These are phyloP conservation scores for Ceratocystis harringtonii DNA, from an alignment of 2,329 filamentous ascomycete genomes.

Conservation along the genomic window DNA sequence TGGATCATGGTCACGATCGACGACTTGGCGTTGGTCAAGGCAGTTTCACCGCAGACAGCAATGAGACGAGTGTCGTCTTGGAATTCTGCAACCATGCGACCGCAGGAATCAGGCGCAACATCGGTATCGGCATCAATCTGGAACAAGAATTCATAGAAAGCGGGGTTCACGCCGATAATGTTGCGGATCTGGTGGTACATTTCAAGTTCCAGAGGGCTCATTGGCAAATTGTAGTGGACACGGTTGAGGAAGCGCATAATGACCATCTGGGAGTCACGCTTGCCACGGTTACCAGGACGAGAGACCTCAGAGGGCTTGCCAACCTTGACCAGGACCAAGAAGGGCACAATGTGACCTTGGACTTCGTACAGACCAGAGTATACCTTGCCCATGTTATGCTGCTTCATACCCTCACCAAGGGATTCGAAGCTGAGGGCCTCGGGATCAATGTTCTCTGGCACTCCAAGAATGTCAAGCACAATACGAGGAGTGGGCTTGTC, in stretches of 20 bases:
- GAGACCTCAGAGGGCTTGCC: constrained; percentile 95
- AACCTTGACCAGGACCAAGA: constrained; percentile 91
- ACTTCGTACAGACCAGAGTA: constrained; percentile 97
- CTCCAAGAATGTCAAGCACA: constrained; percentile 89
- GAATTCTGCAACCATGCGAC: constrained; percentile 83
- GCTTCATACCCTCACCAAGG: constrained; percentile 86
- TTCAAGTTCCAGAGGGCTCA: constrained; percentile 92
- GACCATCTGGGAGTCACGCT: constrained; percentile 97
- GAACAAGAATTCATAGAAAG: constrained; percentile 92
- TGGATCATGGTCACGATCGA: constrained; percentile 98
- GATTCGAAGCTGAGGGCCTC: constrained; percentile 95
- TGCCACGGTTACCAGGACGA: constrained; percentile 91
- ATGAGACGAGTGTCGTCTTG: constrained; percentile 86
- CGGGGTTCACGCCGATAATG: constrained; percentile 96
- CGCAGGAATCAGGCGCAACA: constrained; percentile 76
- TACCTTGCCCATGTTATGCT: constrained; percentile 98
- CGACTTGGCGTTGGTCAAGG: constrained; percentile 78
- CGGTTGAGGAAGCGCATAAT: constrained; percentile 98
- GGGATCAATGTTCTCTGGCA: constrained; percentile 83
- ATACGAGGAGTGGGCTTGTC: constrained; percentile 91
- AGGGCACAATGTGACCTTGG: constrained; percentile 93
- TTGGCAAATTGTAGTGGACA: constrained; percentile 90
- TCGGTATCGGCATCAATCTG: constrained; percentile 97
- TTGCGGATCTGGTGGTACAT: constrained; percentile 99
- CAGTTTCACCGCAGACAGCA: constrained; percentile 87